Evolutionary conservation across 2,329 filamentous ascomycete genomes (phyloP), one percentile per base, ranked within the genome.

Genomic region (Balansia obtecta): DNA sequence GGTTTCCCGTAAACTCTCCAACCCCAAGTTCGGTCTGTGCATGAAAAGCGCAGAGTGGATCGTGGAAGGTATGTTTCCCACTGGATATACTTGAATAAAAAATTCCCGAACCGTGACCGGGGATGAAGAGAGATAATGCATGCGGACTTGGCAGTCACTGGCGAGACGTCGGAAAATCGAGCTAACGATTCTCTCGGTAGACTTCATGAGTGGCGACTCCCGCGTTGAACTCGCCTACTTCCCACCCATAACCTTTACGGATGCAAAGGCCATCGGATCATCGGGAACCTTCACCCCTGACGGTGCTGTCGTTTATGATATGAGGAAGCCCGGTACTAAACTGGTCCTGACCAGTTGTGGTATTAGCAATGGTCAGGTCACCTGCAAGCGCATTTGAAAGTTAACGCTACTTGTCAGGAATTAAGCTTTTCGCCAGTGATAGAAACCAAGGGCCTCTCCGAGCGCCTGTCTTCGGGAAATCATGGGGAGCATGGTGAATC

Each of bases 21-120:
- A 64, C 48, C 65, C 76, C 46, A 60, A 60, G 2, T 63, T 62
- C n/a, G 54, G 57, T 15, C 69, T 81, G 13, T 76, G 72, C 57
- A 68, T 77, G 57, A 71, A 72, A 57, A 80, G 80, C 53, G 79
- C 76, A 11, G 79, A 82, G 59, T 83, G 78, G 77, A 81, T 82
- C 56, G 76, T 82, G 13, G 78, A 82, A 65, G 20, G 48, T 50
- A 40, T 7, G 27, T 27, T 27, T 27, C 27, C 27, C 27, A 7
- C 4, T 27, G 27, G 27, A 27, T 8, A 27, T 6, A 1, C 27
- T 27, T 27, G 27, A 27, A 27, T 27, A 7, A 7, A 7, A 27
- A 27, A 27, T 27, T 7, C 27, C 20, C 20, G 4, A 27, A 1
- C 27, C 18, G 48, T 45, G 20, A 18, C 13, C 32, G 11, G 11